Conservation (phyloP, 176 grass and related monocot species). For the Paspalum vaginatum region DNA sequence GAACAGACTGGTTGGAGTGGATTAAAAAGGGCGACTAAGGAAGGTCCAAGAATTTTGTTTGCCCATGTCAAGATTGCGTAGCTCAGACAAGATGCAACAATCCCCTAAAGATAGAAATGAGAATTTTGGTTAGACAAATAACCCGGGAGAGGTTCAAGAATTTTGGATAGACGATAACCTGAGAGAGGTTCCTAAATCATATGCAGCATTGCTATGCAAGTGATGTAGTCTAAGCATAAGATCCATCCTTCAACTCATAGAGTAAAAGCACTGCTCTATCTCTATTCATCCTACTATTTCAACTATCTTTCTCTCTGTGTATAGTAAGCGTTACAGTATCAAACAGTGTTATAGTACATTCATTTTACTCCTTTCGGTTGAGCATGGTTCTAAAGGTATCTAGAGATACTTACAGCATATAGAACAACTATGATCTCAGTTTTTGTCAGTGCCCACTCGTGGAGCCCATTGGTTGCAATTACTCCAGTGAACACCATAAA, state of each 20-base stretch:
- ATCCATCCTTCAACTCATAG: no score
- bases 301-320: no score
- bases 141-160: not conserved
- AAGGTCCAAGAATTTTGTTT: conserved; percentile 90
- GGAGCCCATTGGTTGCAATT: conserved; percentile 60
- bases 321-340: no score
- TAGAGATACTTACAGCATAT: conserved; percentile 71
- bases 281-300: no score
- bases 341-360: no score
- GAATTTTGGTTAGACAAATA: conserved; percentile 13
- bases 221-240: not conserved
- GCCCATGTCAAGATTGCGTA: conserved; percentile 91
- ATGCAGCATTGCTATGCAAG: not conserved
- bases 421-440: conserved; percentile 69
- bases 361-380: no score
- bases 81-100: conserved; percentile 79
- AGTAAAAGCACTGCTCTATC: no score
- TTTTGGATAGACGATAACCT: not conserved
- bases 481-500: conserved; percentile 84
- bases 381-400: no score
- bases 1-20: conserved; percentile 91
- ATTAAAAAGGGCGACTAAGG: conserved; percentile 77
- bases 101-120: conserved; percentile 59
- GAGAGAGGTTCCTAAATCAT: not conserved
- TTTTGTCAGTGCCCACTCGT: conserved; percentile 73